phyloP scores from a whole-genome alignment of 345 rosid species.

The Pugionium dolabratum region DNA sequence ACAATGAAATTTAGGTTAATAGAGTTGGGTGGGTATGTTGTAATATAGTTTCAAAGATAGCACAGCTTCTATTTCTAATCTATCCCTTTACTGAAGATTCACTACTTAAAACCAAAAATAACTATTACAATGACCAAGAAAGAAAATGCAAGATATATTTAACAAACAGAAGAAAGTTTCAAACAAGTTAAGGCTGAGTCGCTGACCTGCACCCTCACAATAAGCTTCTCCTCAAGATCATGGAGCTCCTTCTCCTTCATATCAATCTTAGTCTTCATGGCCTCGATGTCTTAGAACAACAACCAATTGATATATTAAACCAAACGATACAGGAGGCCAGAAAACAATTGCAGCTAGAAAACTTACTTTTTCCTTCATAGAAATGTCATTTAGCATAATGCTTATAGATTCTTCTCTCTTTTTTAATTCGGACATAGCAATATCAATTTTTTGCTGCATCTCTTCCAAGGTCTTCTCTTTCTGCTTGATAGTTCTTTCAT shows the following conservation, averaged over 20 bases:
- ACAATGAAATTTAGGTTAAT: background rate
- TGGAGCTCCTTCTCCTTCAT: conserved; percentile 58
- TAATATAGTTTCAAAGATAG: background rate
- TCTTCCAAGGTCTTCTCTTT: conserved; percentile 60
- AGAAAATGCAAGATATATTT: conserved; percentile 6
- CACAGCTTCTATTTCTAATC: no score
- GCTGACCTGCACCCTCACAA: conserved; percentile 62
- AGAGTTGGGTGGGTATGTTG: background rate
- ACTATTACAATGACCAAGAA: background rate
- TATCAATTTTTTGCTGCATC: conserved; percentile 51
- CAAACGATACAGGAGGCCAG: conserved; percentile 7
- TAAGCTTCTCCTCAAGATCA: conserved; percentile 67
- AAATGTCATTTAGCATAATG: conserved; percentile 52
- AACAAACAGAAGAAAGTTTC: background rate
- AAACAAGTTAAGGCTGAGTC: conserved; percentile 34
- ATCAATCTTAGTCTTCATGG: conserved; percentile 46
- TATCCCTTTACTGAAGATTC: no score
- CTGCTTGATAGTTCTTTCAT: conserved; percentile 49
- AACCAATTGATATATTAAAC: conserved; percentile 26
- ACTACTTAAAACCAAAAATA: no score
- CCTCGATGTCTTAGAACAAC: conserved; percentile 50
- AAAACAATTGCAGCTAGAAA: conserved; percentile 6
- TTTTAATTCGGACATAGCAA: conserved; percentile 51
- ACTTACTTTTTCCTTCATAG: conserved; percentile 64
- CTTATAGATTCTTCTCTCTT: conserved; percentile 58